A percentile compares a stretch with the other conserved stretches of the same genome.
Conservation (phyloP, 768 basidiomycete species). For the Calocera viscosa region DNA sequence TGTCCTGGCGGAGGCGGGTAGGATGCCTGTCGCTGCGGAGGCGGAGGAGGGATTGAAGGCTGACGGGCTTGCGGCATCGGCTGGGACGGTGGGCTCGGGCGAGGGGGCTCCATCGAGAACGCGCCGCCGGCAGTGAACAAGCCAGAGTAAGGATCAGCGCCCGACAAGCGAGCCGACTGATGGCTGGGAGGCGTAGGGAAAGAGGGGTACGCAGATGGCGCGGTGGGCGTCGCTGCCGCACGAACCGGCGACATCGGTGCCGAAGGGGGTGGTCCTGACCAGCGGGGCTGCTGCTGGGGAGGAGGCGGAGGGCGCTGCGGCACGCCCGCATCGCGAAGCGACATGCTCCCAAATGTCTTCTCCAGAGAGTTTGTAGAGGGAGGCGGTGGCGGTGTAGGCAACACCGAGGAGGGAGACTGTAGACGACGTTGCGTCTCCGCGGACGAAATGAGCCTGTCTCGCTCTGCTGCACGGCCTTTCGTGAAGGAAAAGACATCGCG, state of each 20-base stretch:
- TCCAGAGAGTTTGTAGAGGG: slow-evolving; percentile 18
- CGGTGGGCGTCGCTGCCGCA: slow-evolving; percentile 25
- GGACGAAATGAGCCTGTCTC: slow-evolving; percentile 52
- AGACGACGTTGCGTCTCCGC: slow-evolving; percentile 62
- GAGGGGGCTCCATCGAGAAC: slow-evolving; percentile 18
- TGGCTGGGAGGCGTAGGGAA: slow-evolving; percentile 20
- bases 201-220: slow-evolving; percentile 19
- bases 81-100: slow-evolving; percentile 12
- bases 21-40: slow-evolving; percentile 5
- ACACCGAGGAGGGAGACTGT: slow-evolving; percentile 29
- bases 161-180: slow-evolving; percentile 19
- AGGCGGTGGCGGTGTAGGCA: slow-evolving; percentile 18
- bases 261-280: slow-evolving; percentile 26
- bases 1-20: slow-evolving; percentile 9
- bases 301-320: slow-evolving; percentile 10
- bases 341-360: slow-evolving; percentile 12
- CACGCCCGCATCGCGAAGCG: slow-evolving; percentile 21
- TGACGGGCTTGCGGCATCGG: background rate
- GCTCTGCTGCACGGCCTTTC: slow-evolving; percentile 49
- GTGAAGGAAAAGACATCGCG: slow-evolving; percentile 52
- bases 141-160: slow-evolving; percentile 20
- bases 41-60: background rate
- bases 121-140: slow-evolving; percentile 20
- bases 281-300: slow-evolving; percentile 24
- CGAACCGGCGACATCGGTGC: slow-evolving; percentile 21